phyloP scores from a whole-genome alignment of 139 green algal genomes.

The Micromonas pusilla region DNA sequence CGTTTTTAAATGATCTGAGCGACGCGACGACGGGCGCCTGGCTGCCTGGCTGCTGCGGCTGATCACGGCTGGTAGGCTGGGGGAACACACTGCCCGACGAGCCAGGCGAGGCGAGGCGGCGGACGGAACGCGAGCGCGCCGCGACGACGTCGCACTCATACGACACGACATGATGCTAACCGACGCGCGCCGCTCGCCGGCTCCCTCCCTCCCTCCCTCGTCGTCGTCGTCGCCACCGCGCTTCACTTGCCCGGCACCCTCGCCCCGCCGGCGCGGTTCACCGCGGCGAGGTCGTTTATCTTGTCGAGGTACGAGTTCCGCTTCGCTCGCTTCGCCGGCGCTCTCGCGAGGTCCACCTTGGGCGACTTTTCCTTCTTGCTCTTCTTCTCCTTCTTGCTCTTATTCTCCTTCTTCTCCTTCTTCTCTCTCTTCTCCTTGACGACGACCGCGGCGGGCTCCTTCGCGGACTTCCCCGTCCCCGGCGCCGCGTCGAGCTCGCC shows the following conservation, averaged over 20 bases:
- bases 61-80: no score
- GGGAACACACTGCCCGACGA: no score
- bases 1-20: no score
- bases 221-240: neutral
- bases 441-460: neutral
- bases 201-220: neutral
- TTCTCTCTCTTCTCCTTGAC: constrained; percentile 3
- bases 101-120: no score
- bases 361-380: neutral
- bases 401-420: constrained; percentile 20
- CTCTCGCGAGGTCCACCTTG: neutral
- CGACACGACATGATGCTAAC: no score
- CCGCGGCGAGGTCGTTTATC: neutral
- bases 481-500: neutral
- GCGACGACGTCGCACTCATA: no score
- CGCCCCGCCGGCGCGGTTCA: neutral
- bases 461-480: neutral
- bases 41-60: no score
- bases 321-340: neutral
- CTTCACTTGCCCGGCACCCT: neutral
- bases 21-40: no score
- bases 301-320: neutral
- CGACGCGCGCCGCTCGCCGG: no score
- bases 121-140: no score
- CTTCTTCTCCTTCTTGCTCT: constrained; percentile 10